Evolutionary conservation across 345 rosid species (phyloP).

Genomic region (Salix dunnii): DNA sequence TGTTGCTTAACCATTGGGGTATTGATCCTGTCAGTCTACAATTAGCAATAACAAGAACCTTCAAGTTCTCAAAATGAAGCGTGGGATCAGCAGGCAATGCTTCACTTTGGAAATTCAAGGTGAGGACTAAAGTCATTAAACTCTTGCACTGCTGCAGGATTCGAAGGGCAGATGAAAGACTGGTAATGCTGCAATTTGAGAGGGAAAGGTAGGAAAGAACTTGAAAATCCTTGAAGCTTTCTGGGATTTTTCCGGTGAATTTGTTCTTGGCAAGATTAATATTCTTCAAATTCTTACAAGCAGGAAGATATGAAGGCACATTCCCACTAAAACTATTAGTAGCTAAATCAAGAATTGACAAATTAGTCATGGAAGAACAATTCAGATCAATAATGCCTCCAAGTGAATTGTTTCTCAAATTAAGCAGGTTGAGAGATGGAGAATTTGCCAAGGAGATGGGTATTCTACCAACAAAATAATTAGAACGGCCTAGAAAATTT

Average conservation of each 20-base stretch:
- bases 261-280: slow-evolving; percentile 64
- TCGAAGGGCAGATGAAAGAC: slow-evolving; percentile 52
- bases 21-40: slow-evolving; percentile 59
- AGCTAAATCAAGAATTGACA: slow-evolving; percentile 65
- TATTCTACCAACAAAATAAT: slow-evolving; percentile 47
- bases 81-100: slow-evolving; percentile 44
- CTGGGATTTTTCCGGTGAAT: slow-evolving; percentile 59
- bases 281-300: slow-evolving; percentile 45
- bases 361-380: slow-evolving; percentile 52
- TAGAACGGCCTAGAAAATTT: slow-evolving; percentile 46
- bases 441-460: slow-evolving; percentile 64
- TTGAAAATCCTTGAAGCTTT: slow-evolving; percentile 47
- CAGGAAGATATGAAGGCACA: slow-evolving; percentile 57
- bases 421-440: slow-evolving; percentile 43
- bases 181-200: slow-evolving; percentile 50
- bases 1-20: slow-evolving; percentile 59
- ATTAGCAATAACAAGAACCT: slow-evolving; percentile 57
- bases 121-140: slow-evolving; percentile 57
- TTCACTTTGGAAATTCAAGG: slow-evolving; percentile 59
- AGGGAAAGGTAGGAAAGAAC: slow-evolving; percentile 62
- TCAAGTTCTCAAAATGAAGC: slow-evolving; percentile 55
- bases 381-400: slow-evolving; percentile 49
- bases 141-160: slow-evolving; percentile 63
- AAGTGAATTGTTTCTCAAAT: slow-evolving; percentile 68
- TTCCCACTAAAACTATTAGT: slow-evolving; percentile 48